Conservation (phyloP, 2,329 filamentous ascomycete genomes). For the Bipolaris zeicola region DNA sequence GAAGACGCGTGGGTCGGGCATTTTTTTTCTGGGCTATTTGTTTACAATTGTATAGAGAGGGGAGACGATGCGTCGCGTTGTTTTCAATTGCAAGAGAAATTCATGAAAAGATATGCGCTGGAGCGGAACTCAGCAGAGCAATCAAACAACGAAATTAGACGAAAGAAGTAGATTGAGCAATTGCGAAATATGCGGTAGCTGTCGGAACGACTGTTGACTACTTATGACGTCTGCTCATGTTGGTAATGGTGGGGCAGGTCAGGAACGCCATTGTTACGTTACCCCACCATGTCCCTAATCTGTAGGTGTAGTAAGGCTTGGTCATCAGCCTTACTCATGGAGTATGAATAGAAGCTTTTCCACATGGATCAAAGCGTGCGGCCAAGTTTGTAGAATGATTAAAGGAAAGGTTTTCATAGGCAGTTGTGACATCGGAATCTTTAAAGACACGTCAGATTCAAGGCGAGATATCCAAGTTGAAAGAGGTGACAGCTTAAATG, state of each 20-base stretch:
- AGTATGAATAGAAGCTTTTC: not conserved
- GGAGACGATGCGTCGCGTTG: not conserved
- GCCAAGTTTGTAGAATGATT: not conserved
- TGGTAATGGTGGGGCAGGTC: conserved; percentile 29
- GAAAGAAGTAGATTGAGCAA: not conserved
- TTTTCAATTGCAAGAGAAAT: not conserved
- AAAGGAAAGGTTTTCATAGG: not conserved
- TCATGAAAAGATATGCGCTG: not conserved
- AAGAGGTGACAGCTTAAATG: not conserved
- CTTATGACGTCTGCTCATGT: conserved; percentile 21
- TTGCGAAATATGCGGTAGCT: conserved; percentile 6
- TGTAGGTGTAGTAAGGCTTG: conserved; percentile 21
- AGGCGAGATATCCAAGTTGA: not conserved
- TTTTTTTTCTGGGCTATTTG: conserved; percentile 21
- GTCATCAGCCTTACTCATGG: conserved; percentile 18
- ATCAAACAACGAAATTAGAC: not conserved
- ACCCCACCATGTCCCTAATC: conserved; percentile 11
- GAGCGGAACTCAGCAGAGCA: not conserved
- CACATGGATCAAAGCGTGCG: not conserved
- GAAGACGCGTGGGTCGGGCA: conserved; percentile 58
- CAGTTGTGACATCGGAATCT: not conserved
- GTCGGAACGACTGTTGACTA: conserved; percentile 6
- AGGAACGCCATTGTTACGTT: conserved; percentile 6
- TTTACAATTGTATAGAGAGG: not conserved
- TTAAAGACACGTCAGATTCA: not conserved